phyloP scores from a whole-genome alignment of 148 eudicot species.

The Polygonum aviculare region DNA sequence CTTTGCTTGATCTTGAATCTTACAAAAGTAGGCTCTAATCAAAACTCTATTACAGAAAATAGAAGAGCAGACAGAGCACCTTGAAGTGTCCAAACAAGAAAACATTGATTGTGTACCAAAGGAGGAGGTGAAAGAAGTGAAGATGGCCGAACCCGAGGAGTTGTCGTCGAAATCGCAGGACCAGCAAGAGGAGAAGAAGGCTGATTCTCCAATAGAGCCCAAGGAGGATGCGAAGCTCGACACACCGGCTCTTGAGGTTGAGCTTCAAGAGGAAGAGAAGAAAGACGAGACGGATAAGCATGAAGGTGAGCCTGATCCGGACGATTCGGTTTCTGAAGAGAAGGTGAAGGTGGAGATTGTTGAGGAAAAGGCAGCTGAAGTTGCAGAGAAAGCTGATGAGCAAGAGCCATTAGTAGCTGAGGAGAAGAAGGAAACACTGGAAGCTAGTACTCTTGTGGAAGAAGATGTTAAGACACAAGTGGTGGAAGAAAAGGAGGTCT shows the following conservation, averaged over 20 bases:
- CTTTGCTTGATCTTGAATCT: neutral
- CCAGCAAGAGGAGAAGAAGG: conserved; percentile 20
- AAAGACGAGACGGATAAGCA: conserved; percentile 18
- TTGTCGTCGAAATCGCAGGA: conserved; percentile 18
- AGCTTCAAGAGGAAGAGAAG: neutral
- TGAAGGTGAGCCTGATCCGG: conserved; percentile 4
- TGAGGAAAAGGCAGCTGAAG: conserved; percentile 20
- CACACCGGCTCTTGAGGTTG: conserved; percentile 6
- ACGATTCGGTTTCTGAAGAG: conserved; percentile 15
- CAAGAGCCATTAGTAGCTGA: conserved; percentile 16
- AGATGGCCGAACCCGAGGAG: conserved; percentile 26
- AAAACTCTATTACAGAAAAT: conserved; percentile 22
- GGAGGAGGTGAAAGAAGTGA: conserved; percentile 16
- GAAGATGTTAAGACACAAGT: conserved; percentile 10
- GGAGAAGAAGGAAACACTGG: conserved; percentile 20
- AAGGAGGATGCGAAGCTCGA: neutral
- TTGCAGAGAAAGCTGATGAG: conserved; percentile 12
- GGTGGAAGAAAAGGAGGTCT: conserved; percentile 13
- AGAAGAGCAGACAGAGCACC: conserved; percentile 33
- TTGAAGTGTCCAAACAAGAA: conserved; percentile 25
- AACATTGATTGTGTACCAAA: conserved; percentile 12
- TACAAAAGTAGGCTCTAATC: neutral
- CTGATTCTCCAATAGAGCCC: conserved; percentile 12
- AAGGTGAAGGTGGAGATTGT: conserved; percentile 14
- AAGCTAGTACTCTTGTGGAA: conserved; percentile 15